Conservation (phyloP, 768 basidiomycete genomes). For the Collybia nuda region DNA sequence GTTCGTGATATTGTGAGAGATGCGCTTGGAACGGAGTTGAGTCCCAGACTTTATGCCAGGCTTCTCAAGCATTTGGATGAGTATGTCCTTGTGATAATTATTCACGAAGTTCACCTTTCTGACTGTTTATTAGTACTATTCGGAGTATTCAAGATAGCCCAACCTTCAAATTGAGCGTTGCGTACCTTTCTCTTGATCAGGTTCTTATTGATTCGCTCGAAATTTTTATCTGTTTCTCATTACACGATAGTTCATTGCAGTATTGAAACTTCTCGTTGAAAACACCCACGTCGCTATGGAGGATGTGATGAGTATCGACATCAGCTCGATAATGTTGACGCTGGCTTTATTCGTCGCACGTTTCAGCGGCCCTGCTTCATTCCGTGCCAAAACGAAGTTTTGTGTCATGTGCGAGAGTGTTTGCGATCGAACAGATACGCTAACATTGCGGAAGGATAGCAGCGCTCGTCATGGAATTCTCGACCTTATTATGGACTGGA, state of each 20-base stretch:
- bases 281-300: slow-evolving; percentile 59
- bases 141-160: slow-evolving; percentile 49
- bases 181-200: slow-evolving; percentile 68
- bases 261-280: slow-evolving; percentile 79
- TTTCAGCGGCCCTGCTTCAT: slow-evolving; percentile 50
- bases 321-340: slow-evolving; percentile 56
- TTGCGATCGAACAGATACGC: slow-evolving; percentile 57
- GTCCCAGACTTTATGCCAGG: slow-evolving; percentile 63
- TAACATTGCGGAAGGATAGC: slow-evolving; percentile 68
- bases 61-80: slow-evolving; percentile 72
- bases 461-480: slow-evolving; percentile 67
- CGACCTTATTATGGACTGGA: slow-evolving; percentile 82
- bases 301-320: slow-evolving; percentile 61
- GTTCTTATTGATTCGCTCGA: slow-evolving; percentile 29
- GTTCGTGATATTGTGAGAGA: slow-evolving; percentile 81
- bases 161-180: slow-evolving; percentile 40
- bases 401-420: slow-evolving; percentile 71
- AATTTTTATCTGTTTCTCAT: neutral
- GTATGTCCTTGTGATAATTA: slow-evolving; percentile 48
- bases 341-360: slow-evolving; percentile 68
- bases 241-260: slow-evolving; percentile 58
- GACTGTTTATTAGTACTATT: slow-evolving; percentile 40
- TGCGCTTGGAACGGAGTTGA: slow-evolving; percentile 78
- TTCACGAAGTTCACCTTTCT: too few relatives aligned
- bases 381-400: slow-evolving; percentile 74